Percentiles rank a stretch among this genome's conserved stretches.
These are phyloP conservation scores for Suillus subaureus DNA, from an alignment of 768 basidiomycete genomes.

Conservation along the genomic window DNA sequence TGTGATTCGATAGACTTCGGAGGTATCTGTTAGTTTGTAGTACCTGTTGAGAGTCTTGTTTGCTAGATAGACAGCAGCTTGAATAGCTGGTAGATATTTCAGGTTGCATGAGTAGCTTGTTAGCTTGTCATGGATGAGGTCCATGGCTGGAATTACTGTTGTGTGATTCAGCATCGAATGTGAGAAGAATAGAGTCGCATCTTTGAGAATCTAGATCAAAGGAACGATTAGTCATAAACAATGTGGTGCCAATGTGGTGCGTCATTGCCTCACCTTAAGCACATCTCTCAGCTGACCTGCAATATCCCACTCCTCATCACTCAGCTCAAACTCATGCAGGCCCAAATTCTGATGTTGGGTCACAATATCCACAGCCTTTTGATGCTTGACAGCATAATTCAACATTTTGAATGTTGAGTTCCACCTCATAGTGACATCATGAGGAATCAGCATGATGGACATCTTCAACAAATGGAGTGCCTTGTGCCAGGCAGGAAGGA, in stretches of 20 bases:
- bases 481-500: slow-evolving; percentile 21
- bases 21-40: slow-evolving; percentile 26
- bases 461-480: slow-evolving; percentile 2
- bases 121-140: slow-evolving; percentile 29
- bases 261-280: slow-evolving; percentile 21
- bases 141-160: slow-evolving; percentile 22
- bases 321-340: slow-evolving; percentile 16
- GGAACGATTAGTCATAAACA: no score
- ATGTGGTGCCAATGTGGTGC: background rate
- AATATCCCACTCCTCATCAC: slow-evolving; percentile 18
- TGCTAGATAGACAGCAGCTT: slow-evolving; percentile 15
- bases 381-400: slow-evolving; percentile 21
- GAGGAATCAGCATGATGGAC: slow-evolving; percentile 12
- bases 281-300: slow-evolving; percentile 19
- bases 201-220: slow-evolving; percentile 21
- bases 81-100: slow-evolving; percentile 19
- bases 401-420: slow-evolving; percentile 29
- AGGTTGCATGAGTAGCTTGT: background rate
- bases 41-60: slow-evolving; percentile 13
- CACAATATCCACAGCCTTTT: slow-evolving; percentile 23
- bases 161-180: slow-evolving; percentile 20
- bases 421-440: slow-evolving; percentile 29
- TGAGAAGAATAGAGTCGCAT: slow-evolving; percentile 30
- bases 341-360: slow-evolving; percentile 17
- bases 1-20: slow-evolving; percentile 28